Conservation (phyloP, 2,329 filamentous ascomycete species). For the Penicillium sp. region DNA sequence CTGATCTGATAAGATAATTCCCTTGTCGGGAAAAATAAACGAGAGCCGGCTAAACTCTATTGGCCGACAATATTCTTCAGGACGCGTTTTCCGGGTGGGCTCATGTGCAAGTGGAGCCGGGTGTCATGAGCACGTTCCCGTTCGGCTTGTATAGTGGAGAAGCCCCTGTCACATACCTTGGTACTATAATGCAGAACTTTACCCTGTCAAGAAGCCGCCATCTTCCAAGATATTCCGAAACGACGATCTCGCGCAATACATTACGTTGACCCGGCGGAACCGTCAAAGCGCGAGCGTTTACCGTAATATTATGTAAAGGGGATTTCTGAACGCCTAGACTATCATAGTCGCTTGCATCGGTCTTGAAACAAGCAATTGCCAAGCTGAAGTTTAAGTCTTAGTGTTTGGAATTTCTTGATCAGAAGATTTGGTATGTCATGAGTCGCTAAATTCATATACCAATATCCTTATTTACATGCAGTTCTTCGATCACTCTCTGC, state of each 20-base stretch:
- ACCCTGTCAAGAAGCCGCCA: background rate
- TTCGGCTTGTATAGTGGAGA: background rate
- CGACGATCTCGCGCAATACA: background rate
- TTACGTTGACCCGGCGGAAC: background rate
- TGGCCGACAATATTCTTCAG: background rate
- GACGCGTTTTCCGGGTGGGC: slow-evolving; percentile 3
- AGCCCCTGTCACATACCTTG: background rate
- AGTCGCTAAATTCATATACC: background rate
- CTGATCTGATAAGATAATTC: slow-evolving; percentile 6
- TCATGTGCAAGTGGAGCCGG: slow-evolving; percentile 3
- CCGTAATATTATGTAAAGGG: background rate
- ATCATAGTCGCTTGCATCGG: background rate
- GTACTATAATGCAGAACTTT: background rate
- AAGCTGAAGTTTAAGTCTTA: background rate
- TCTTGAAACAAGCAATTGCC: background rate
- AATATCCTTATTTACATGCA: background rate
- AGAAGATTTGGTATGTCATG: background rate
- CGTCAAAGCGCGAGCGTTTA: background rate
- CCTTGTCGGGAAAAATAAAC: background rate
- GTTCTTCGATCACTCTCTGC: background rate
- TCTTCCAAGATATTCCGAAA: background rate
- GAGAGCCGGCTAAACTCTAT: background rate
- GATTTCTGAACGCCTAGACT: background rate
- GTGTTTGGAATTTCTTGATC: background rate
- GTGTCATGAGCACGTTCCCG: background rate